Base-by-base conservation (phyloP, 331 rosid species). In the Telfairia occidentalis region DNA sequence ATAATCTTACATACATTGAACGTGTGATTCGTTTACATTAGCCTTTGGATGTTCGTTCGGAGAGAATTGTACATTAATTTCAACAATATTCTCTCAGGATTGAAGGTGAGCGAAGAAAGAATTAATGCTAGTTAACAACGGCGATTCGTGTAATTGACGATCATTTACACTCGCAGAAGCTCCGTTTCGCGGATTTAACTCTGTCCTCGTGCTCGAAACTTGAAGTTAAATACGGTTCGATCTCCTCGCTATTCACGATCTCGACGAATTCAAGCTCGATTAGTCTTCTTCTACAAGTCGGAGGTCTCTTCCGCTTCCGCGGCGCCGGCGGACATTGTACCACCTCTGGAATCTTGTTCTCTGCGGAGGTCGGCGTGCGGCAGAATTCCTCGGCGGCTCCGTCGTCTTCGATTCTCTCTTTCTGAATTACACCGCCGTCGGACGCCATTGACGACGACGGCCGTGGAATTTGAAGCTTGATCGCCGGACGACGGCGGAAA, bases 321-420 rank as follows among this genome's bases (percentile, higher is more conserved):
- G 97, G 97, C 23, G 97, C 95, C 46, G 95, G 92, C 55, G 97
- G 96, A 30, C 96, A 90, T 12, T 77, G 75, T 34, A 79, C 35
- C 5, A 81, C 65, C 64, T 21, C 82, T 69, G 96, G 96, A 79
- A 92, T 88, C 59, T 73, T 85, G 80, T 86, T 81, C 58, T 86
- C 87, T 29, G 80, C 80, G 0, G 97, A 84, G 0, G 87, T 92
- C 38, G 97, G 96, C 1, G 97, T 89, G 21, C 84, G 81, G 80
- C 85, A 92, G 24, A 80, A 78, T 0, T 42, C 60, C 6, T 19
- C 77, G 0, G 4, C 80, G 5, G 43, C 52, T 15, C 16, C 74
- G 2, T 10, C 69, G 0, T 32, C 64, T 1, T 64, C 42, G 6
- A 11, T 21, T 10, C 34, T 37, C 2, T 50, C 9, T 23, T 74